Evolutionary conservation across 192 early-diverging fungal species (phyloP), one percentile per base, ranked within the genome.

Genomic region (Cetraspora pellucida): DNA sequence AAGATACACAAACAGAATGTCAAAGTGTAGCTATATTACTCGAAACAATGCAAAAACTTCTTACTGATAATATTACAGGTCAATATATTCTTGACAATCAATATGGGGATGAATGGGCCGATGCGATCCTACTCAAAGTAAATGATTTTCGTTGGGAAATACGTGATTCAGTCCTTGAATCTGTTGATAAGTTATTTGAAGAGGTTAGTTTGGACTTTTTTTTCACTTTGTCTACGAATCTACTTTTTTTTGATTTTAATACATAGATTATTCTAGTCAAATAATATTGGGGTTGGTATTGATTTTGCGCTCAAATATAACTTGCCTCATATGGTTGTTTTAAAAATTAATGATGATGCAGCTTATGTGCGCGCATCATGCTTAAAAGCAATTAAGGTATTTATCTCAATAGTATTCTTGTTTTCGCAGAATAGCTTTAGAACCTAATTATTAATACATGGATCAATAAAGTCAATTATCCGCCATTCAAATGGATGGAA

Each of bases 301-400:
- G 57, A 68, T 44, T 87, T 87, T 82, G 85, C 83, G 7, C 64
- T 87, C 6, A 72, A 79, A 14, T 77, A 82, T 45, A 72, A 86
- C 70, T 67, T 84, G 14, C 78, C 84, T 28, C 68, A 81, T 10
- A 57, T 59, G 8, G 74, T 87, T 1, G 72, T 85, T 11, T 70
- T 80, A 28, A 84, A 84, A 10, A 80, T 89, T 1, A 77, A 71
- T 6, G 87, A 89, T 67, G 72, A 69, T 17, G 85, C 86, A 63
- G 77, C 87, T 0, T 89, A 89, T 72, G 87, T 89, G 16, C 83
- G 87, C 49, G 81, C 85, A n/a, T 80, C 85, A 8, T 79, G 82
- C 54, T 54, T 89, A 4, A 75, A 82, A 49, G 78, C 84, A 10
- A 63, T 87, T 30, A 77, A 87, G 63, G 83, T 79, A 80, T 55